These are phyloP conservation scores for Candida lessepsii DNA, from an alignment of 805 yeast species.

Conservation along the genomic window DNA sequence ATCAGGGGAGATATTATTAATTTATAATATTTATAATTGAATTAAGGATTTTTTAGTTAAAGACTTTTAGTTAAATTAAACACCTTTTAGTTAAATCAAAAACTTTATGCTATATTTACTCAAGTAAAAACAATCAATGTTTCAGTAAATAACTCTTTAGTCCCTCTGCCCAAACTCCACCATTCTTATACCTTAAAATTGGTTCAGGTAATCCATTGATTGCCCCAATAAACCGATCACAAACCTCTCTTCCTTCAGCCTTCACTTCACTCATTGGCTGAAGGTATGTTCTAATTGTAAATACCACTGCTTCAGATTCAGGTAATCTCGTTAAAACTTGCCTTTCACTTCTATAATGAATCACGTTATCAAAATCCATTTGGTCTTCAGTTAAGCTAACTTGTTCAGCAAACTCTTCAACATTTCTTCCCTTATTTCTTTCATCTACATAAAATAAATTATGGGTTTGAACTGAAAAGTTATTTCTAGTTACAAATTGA, in stretches of 20 bases:
- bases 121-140: too few species aligned
- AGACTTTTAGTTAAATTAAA: too few species aligned
- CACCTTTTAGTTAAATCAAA: too few species aligned
- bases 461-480: conserved; percentile 42
- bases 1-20: conserved; percentile 43
- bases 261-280: conserved; percentile 34
- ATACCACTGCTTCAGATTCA: conserved; percentile 35
- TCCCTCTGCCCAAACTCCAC: conserved; percentile 70
- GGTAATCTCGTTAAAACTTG: conserved; percentile 42
- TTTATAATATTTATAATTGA: conserved; percentile 17
- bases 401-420: conserved; percentile 21
- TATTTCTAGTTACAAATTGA: conserved; percentile 39
- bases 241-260: conserved; percentile 33
- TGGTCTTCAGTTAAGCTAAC: conserved; percentile 26
- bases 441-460: conserved; percentile 36
- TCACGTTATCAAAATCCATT: conserved; percentile 37
- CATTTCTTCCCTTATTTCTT: conserved; percentile 39
- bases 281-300: conserved; percentile 42
- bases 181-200: conserved; percentile 60
- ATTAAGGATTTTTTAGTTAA: too few species aligned
- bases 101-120: too few species aligned
- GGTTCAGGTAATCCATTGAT: conserved; percentile 61
- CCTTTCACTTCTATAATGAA: conserved; percentile 44
- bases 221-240: conserved; percentile 58
- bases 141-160: conserved; percentile 34